Evolutionary conservation across 768 basidiomycete genomes (phyloP).

Genomic region (Mycena galopus): DNA sequence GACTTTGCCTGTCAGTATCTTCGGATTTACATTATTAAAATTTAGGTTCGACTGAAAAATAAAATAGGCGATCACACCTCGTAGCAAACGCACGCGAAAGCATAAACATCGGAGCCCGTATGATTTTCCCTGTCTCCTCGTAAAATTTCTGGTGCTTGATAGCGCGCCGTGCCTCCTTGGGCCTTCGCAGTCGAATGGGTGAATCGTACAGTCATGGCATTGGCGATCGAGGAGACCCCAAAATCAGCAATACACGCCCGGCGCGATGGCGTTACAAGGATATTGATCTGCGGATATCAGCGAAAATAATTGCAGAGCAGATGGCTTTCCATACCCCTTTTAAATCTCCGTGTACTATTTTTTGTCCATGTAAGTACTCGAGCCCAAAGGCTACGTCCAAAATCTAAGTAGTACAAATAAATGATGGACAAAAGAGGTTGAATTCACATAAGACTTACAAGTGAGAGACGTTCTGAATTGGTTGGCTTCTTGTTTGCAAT

Average conservation of each 20-base stretch:
- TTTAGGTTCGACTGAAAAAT: neutral
- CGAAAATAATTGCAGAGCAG: neutral
- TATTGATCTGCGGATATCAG: neutral
- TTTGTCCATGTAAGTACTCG: neutral
- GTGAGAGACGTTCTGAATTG: neutral
- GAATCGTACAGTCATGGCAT: neutral
- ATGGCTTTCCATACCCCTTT: neutral
- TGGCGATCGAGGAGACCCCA: too few relatives aligned
- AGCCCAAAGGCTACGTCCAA: neutral
- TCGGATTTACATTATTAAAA: neutral
- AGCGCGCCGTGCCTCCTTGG: neutral
- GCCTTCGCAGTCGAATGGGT: neutral
- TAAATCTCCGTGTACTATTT: too few relatives aligned
- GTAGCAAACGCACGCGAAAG: too few relatives aligned
- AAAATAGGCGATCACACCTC: neutral
- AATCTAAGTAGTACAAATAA: neutral
- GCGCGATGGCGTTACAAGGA: too few relatives aligned
- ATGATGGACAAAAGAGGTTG: neutral
- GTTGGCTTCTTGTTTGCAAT: neutral
- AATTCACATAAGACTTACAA: neutral
- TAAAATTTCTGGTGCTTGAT: too few relatives aligned
- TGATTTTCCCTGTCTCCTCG: too few relatives aligned
- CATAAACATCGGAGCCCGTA: too few relatives aligned
- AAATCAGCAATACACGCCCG: too few relatives aligned
- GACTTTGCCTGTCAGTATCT: neutral